phyloP scores from a whole-genome alignment of 306 rosid genomes.

The Macrotyloma uniflorum region DNA sequence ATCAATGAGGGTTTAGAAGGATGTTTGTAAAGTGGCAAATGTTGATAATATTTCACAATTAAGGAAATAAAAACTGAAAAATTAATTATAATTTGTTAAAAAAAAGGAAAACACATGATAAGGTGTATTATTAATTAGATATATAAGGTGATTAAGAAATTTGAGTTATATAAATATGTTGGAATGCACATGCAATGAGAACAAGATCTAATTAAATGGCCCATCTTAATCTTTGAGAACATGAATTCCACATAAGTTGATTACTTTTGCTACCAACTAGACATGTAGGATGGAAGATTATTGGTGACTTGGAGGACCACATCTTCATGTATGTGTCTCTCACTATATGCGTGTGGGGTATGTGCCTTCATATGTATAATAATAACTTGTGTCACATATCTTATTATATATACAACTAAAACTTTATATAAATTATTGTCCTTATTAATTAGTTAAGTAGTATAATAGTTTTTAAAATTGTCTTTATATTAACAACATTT shows the following conservation, averaged over 20 bases:
- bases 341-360: not conserved
- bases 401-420: not conserved
- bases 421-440: too few species aligned
- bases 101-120: not conserved
- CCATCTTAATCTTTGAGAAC: slow-evolving; percentile 33
- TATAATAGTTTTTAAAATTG: not conserved
- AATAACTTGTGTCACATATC: not conserved
- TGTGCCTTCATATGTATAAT: not conserved
- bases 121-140: not conserved
- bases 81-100: too few species aligned
- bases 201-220: not conserved
- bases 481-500: not conserved
- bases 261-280: not conserved
- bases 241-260: slow-evolving; percentile 18
- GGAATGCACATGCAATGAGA: slow-evolving; percentile 48
- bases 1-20: slow-evolving; percentile 37
- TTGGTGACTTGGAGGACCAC: not conserved
- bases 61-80: not conserved
- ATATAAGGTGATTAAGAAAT: not conserved
- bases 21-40: not conserved
- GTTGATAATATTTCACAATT: not conserved
- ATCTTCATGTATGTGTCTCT: not conserved
- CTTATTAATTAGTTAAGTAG: not conserved
- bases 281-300: not conserved
- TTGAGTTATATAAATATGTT: slow-evolving; percentile 11